Base-by-base conservation (phyloP, 1,284 basidiomycete species). In the Porodaedalea pini region DNA sequence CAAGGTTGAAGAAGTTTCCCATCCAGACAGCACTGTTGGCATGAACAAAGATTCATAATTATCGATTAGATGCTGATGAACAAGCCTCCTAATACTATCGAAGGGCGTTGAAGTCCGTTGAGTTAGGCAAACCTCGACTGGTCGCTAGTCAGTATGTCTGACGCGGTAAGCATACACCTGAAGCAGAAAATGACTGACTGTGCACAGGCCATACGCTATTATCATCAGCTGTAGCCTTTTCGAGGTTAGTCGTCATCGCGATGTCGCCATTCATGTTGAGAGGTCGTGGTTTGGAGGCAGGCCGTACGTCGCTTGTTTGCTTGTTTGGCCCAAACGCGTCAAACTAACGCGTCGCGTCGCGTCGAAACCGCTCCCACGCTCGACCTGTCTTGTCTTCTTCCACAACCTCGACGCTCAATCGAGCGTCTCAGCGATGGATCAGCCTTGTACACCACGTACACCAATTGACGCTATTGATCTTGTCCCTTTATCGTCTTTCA, bases 81-180 rank as follows among this genome's bases (percentile, higher is more conserved):
- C 85, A 41, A 80, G 75, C 50, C 75, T 78, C 49, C 85, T 76
- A 57, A 94, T 81, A 17, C 83, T 82, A 60, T 91, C 88, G 68
- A 86, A 85, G 4, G 88, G 81, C 25, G 86, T 77, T 10, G 85
- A 83, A 15, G 88, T 81, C 53, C 79, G 77, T 2, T 82, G 71
- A 40, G 80, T 76, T 25, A 94, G 75, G 45, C 92, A 82, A 4
- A 92, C 92, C 75, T 96, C 92, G 66, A 95, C 93, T 95, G 63
- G 10, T 54, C 53, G 41, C 41, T 29, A 48, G 58, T 50, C 36
- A 53, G 50, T 58, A 41, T 23, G 31, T 57, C 49, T 27, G 37
- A 27, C 32, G n/a, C n/a, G 45, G 21, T 48, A n/a, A 17, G 50
- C 17, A 49, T 2, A 17, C 36, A 43, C n/a, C 43, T 31, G 21